Base-by-base conservation (phyloP, 257 asterid species). In the Fraxinus quadrangulata region DNA sequence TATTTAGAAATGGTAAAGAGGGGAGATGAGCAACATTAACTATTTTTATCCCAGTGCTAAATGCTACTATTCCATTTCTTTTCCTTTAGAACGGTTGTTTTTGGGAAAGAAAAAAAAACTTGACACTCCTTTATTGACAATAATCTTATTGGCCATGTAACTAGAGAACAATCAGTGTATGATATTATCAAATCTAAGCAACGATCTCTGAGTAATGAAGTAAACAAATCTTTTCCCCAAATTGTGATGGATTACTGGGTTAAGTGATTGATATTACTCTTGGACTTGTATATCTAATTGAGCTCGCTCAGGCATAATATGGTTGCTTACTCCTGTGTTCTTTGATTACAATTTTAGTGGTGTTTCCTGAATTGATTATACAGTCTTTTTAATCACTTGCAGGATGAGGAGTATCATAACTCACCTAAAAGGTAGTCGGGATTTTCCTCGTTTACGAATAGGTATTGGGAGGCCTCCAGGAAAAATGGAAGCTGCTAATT, bases 381-480 rank as follows among this genome's bases (percentile, higher is more conserved):
- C 59, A 4, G 17, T 47, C 59, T 47, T 65, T 61, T 54, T 67
- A 82, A 3, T 54, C 30, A 40, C 67, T 79, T 84, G 70, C 90
- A 96, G 97, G 93, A 96, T 96, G 99, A 96, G 80, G 84, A 96
- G 92, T 79, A 91, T 96, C 30, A 93, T 91, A 67, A 84, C 77
- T 84, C 97, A 88, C 85, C 88, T 93, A 30, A 92, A 93, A 86
- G 97, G 96, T 39, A 89, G 87, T 84, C 84, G 77, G 67, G 97
- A 96, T 80, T 96, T 96, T 74, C 97, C 98, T 80, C 98, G 98
- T 67, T 75, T 93, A 59, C 81, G 96, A 67, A 92, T 96, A 85
- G 99, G 99, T 92, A 88, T 93, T 71, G 98, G 99, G 39, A 89
- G 97, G 85, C 99, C 98, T 65, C 97, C 96, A 0, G 98, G 97